These are phyloP conservation scores for Aegilops bicornis DNA, from an alignment of 176 grass and related monocot species.

Conservation along the genomic window DNA sequence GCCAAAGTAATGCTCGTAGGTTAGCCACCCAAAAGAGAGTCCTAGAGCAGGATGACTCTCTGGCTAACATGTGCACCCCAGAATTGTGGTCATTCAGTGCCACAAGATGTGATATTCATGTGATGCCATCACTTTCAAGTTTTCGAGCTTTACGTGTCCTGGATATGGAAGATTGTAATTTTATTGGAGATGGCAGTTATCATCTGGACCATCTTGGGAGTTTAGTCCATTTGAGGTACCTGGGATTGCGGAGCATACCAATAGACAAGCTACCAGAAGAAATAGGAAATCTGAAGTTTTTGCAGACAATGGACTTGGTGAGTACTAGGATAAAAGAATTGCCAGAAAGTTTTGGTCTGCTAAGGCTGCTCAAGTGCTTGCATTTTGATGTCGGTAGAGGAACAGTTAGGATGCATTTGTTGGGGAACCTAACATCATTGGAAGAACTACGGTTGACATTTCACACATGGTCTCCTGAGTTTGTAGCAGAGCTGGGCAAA, in stretches of 20 bases:
- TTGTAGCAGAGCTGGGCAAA: not conserved
- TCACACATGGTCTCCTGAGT: no score
- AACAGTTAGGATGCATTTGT: not conserved
- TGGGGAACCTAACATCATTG: not conserved
- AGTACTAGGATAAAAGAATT: not conserved
- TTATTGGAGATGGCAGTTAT: no score
- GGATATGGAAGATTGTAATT: not conserved
- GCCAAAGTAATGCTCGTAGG: not conserved
- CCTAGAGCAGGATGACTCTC: not conserved
- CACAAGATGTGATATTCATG: not conserved
- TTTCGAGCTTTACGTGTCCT: not conserved
- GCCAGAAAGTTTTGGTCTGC: not conserved
- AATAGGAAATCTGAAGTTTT: not conserved
- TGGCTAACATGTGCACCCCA: not conserved
- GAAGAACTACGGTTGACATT: not conserved
- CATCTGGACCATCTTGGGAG: not conserved
- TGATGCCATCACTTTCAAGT: not conserved
- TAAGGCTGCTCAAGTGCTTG: constrained; percentile 16
- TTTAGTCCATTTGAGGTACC: constrained; percentile 3
- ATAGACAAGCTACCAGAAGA: not conserved
- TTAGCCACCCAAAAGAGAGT: not conserved
- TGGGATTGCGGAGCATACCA: not conserved
- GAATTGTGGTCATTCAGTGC: not conserved
- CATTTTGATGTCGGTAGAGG: rapidly evolving
- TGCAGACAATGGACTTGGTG: not conserved